Base-by-base conservation (phyloP, 2,329 filamentous ascomycete genomes). In the Rhexocercosporidium sp. region DNA sequence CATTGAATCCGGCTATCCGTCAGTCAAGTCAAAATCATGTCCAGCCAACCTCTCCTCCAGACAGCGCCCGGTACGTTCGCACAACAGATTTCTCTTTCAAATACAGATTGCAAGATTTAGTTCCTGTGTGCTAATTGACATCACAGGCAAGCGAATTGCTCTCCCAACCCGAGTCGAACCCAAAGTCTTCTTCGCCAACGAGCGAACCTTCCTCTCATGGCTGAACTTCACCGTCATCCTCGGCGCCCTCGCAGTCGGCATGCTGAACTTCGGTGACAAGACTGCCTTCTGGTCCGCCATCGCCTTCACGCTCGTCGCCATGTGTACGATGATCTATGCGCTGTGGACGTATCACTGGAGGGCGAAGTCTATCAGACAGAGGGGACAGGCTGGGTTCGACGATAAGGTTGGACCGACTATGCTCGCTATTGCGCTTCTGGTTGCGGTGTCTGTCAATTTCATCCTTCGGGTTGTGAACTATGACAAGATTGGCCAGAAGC, bases 131-230 rank as follows among this genome's bases (percentile, higher is more conserved):
- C 68, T 66, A 49, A 70, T 46, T 14, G 31, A 34, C 6, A 49
- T 37, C 22, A 27, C 75, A 97, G 95, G 95, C 87, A 99, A 99
- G 85, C 93, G 95, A 79, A 98, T 99, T 79, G 95, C 96, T 76
- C 93, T 99, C 72, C 96, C 96, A 66, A 97, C 95, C 68, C 94
- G 96, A 74, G 95, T 99, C 81, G 96, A 99, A 82, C 96, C 96
- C 76, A 99, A 99, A 83, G 96, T 99, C 85, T 99, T 98, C 89
- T 99, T 99, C 86, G 96, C 96, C 82, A 99, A 99, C 86, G 96
- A 99, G 84, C 93, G 96, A 71, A 99, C 96, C 71, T 99, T 99
- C 80, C 90, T 99, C 77, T 97, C 94, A 81, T 99, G 96, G 96
- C 92, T 99, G 78, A 99, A 99, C 87, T 98, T 98, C 86, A 97